phyloP scores from a whole-genome alignment of 495 filamentous ascomycete genomes.

The Neurospora sp. region DNA sequence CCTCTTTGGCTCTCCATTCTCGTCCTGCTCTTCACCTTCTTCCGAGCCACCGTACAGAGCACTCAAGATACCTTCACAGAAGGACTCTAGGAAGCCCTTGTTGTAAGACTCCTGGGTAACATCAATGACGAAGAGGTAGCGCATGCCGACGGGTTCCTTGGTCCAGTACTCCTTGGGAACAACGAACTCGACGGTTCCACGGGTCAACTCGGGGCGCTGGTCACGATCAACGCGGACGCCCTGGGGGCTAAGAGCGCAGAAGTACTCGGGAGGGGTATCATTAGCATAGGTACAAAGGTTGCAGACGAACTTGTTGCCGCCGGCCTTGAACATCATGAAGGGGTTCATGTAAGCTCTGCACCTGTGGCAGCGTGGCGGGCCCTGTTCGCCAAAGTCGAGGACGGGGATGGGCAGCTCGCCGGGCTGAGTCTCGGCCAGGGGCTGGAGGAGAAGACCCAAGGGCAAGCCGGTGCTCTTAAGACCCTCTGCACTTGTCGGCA shows the following conservation, averaged over 20 bases:
- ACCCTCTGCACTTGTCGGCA: constrained; percentile 74
- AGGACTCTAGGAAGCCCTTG: constrained; percentile 79
- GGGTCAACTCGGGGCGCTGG: constrained; percentile 79
- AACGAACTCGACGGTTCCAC: constrained; percentile 89
- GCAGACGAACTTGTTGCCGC: constrained; percentile 93
- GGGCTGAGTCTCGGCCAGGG: constrained; percentile 69
- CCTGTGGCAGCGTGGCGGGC: constrained; percentile 84
- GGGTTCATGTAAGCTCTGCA: constrained; percentile 98
- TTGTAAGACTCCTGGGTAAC: constrained; percentile 82
- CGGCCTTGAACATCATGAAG: constrained; percentile 93
- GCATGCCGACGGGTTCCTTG: constrained; percentile 79
- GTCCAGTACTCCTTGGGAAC: constrained; percentile 99
- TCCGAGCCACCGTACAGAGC: constrained; percentile 66
- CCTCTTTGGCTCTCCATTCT: constrained; percentile 46
- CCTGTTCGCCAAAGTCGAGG: constrained; percentile 86
- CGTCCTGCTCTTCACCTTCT: constrained; percentile 38
- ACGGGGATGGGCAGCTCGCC: constrained; percentile 86
- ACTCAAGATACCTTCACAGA: constrained; percentile 78
- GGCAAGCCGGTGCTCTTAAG: constrained; percentile 71
- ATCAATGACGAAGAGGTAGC: constrained; percentile 87
- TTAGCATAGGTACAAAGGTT: constrained; percentile 98
- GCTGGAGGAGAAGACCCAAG: constrained; percentile 81
- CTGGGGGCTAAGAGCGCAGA: constrained; percentile 77
- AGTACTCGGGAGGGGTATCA: constrained; percentile 87
- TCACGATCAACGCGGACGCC: constrained; percentile 81